Conservation (phyloP, 495 filamentous ascomycete species). For the Penicillium robsamsonii region DNA sequence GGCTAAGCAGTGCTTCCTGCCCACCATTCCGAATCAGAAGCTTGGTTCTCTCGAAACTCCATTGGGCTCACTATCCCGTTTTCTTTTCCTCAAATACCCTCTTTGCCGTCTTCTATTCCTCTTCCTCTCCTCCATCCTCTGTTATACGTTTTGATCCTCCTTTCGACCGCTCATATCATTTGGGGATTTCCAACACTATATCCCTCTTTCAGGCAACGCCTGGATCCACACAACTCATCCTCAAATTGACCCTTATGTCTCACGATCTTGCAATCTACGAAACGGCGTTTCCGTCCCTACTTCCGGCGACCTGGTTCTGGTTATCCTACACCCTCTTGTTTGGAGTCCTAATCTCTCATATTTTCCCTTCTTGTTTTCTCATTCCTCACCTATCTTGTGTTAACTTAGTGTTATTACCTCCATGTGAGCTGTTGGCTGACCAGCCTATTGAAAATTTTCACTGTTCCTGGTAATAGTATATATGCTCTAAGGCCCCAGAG, state of each 20-base stretch:
- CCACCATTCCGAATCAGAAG: not conserved
- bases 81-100: slow-evolving; percentile 7
- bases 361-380: slow-evolving; percentile 9
- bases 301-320: slow-evolving; percentile 18
- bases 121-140: not conserved
- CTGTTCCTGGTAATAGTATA: not conserved
- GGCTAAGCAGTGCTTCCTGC: slow-evolving; percentile 15
- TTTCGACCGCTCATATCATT: slow-evolving; percentile 1
- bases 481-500: not conserved
- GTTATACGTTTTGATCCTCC: slow-evolving; percentile 4
- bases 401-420: slow-evolving; percentile 11
- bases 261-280: slow-evolving; percentile 27
- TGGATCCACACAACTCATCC: slow-evolving; percentile 4
- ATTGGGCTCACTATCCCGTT: not conserved
- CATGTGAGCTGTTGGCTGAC: not conserved
- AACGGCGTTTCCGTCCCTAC: slow-evolving; percentile 23
- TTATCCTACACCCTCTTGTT: slow-evolving; percentile 13
- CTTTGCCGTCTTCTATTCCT: not conserved
- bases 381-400: slow-evolving; percentile 12
- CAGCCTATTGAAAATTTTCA: slow-evolving; percentile 1
- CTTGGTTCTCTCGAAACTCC: not conserved
- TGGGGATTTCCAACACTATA: slow-evolving; percentile 4
- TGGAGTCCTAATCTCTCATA: slow-evolving; percentile 12
- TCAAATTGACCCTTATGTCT: slow-evolving; percentile 32
- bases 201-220: slow-evolving; percentile 14